A percentile compares a stretch with the other conserved stretches of the same genome.
Evolutionary conservation across 2,329 filamentous ascomycete species (phyloP).

Genomic region (Parastagonospora avenae): DNA sequence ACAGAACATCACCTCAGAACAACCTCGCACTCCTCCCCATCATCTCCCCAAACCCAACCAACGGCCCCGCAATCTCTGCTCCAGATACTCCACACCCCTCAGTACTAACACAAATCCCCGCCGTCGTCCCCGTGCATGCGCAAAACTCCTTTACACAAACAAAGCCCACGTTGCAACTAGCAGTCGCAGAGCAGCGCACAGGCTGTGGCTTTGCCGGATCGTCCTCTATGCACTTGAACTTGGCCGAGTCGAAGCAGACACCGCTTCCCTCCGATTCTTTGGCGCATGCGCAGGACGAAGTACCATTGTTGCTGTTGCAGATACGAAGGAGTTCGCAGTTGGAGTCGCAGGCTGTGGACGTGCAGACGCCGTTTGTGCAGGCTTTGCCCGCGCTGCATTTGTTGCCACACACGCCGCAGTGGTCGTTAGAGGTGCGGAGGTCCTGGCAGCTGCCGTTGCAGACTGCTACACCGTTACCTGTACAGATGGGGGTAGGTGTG

Average conservation of each 20-base stretch:
- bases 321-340: slow-evolving; percentile 27
- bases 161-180: slow-evolving; percentile 18
- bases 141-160: slow-evolving; percentile 25
- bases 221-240: slow-evolving; percentile 17
- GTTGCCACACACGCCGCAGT: slow-evolving; percentile 38
- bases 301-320: slow-evolving; percentile 22
- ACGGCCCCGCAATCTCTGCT: slow-evolving; percentile 11
- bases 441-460: slow-evolving; percentile 34
- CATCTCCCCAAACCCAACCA: slow-evolving; percentile 18
- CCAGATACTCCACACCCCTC: slow-evolving; percentile 23
- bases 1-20: neutral
- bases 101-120: slow-evolving; percentile 26
- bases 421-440: slow-evolving; percentile 20
- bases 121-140: slow-evolving; percentile 12
- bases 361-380: slow-evolving; percentile 45
- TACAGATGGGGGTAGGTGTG: slow-evolving; percentile 15
- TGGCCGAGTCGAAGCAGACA: slow-evolving; percentile 36
- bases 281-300: slow-evolving; percentile 35
- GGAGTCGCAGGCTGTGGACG: slow-evolving; percentile 34
- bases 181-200: slow-evolving; percentile 3
- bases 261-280: slow-evolving; percentile 25
- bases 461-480: slow-evolving; percentile 13
- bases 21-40: slow-evolving; percentile 12
- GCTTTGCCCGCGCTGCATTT: slow-evolving; percentile 22
- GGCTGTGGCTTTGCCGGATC: slow-evolving; percentile 4